A percentile compares a stretch with the other conserved stretches of the same genome.
Conservation (phyloP, 2,329 filamentous ascomycete species). For the Penicillium sp. region DNA sequence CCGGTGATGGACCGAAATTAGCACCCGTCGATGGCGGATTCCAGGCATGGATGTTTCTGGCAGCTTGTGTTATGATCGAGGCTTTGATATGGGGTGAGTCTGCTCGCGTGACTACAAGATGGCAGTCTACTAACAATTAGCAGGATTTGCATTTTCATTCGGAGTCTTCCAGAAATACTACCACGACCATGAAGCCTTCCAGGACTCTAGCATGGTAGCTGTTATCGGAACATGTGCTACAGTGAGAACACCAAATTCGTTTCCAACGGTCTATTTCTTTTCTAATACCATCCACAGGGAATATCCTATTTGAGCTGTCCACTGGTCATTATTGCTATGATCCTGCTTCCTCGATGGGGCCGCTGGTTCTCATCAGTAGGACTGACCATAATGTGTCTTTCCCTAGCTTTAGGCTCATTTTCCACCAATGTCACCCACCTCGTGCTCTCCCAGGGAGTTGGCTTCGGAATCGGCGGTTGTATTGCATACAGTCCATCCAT, state of each 20-base stretch:
- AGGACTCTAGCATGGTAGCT: slow-evolving; percentile 26
- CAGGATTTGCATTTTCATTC: slow-evolving; percentile 26
- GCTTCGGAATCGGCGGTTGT: slow-evolving; percentile 47
- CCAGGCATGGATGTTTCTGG: slow-evolving; percentile 48
- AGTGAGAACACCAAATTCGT: slow-evolving; percentile 2
- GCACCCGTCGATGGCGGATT: slow-evolving; percentile 40
- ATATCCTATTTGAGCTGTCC: slow-evolving; percentile 28
- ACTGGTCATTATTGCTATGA: slow-evolving; percentile 20
- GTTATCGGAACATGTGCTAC: slow-evolving; percentile 35
- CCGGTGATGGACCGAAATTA: slow-evolving; percentile 13
- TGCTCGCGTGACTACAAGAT: no score
- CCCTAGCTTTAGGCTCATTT: slow-evolving; percentile 27
- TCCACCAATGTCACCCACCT: slow-evolving; percentile 24
- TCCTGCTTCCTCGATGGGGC: slow-evolving; percentile 19
- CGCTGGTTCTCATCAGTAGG: slow-evolving; percentile 24
- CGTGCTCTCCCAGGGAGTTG: slow-evolving; percentile 28
- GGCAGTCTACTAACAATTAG: not conserved
- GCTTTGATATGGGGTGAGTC: slow-evolving; percentile 53
- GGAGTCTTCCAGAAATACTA: slow-evolving; percentile 39
- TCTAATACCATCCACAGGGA: slow-evolving; percentile 13
- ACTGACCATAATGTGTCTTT: slow-evolving; percentile 24
- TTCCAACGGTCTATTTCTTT: not conserved
- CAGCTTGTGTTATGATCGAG: slow-evolving; percentile 53
- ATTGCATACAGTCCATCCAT: slow-evolving; percentile 50
- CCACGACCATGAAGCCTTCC: slow-evolving; percentile 24